Conservation (phyloP, 495 filamentous ascomycete species). For the Penicillium simplicissimum region DNA sequence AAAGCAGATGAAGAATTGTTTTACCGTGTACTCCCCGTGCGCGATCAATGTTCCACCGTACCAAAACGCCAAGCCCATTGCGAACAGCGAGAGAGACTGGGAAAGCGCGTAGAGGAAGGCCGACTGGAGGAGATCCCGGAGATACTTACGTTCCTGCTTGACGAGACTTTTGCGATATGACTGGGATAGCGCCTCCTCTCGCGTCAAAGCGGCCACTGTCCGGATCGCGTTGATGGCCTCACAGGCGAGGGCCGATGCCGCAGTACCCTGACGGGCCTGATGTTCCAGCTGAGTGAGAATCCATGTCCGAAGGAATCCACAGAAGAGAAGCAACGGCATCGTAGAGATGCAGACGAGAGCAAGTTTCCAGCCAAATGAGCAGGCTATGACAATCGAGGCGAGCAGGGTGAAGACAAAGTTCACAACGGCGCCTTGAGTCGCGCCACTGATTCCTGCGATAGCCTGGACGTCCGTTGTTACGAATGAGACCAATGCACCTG, state of each 20-base stretch:
- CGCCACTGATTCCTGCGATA: constrained; percentile 75
- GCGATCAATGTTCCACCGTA: neutral
- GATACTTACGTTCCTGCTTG: neutral
- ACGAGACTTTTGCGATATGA: neutral
- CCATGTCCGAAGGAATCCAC: constrained; percentile 80
- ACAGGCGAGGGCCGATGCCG: neutral
- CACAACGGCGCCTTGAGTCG: constrained; percentile 75
- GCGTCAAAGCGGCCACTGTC: neutral
- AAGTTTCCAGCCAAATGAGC: constrained; percentile 82
- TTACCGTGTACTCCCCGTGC: neutral
- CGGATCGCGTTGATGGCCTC: neutral
- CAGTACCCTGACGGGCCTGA: neutral
- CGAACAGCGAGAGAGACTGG: neutral
- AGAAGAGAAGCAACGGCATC: constrained; percentile 71
- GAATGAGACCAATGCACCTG: constrained; percentile 77
- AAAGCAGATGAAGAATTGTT: neutral
- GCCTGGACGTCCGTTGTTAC: constrained; percentile 76
- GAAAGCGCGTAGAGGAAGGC: neutral
- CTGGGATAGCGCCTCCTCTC: neutral
- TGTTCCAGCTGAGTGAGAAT: constrained; percentile 15
- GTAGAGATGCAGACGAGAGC: constrained; percentile 74
- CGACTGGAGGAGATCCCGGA: neutral
- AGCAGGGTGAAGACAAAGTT: constrained; percentile 69
- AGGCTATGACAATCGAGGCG: constrained; percentile 60
- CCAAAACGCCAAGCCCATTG: neutral